Evolutionary conservation across 495 filamentous ascomycete genomes (phyloP).

Genomic region (Hypomontagnella monticulosa): DNA sequence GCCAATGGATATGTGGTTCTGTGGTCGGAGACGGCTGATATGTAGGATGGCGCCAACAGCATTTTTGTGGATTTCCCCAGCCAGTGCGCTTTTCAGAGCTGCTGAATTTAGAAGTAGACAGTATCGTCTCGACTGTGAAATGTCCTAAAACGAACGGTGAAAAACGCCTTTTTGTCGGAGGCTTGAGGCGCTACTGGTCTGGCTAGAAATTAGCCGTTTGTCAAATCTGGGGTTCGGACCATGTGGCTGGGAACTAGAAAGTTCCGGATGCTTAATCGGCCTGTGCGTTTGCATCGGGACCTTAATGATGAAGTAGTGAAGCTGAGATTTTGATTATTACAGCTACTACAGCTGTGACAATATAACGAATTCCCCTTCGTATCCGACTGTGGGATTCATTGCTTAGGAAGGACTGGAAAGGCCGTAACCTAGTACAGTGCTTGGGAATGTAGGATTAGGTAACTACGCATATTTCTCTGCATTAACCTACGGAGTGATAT

Average conservation of each 20-base stretch:
- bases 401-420: too few species aligned
- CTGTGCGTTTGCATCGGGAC: slow-evolving; percentile 35
- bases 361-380: background rate
- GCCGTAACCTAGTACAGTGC: too few species aligned
- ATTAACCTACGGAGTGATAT: background rate
- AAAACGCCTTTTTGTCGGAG: slow-evolving; percentile 29
- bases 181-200: slow-evolving; percentile 22
- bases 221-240: slow-evolving; percentile 41
- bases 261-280: slow-evolving; percentile 34
- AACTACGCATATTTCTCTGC: background rate
- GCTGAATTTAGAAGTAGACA: slow-evolving; percentile 21
- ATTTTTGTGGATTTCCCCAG: background rate
- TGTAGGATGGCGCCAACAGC: slow-evolving; percentile 11
- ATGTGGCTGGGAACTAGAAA: slow-evolving; percentile 37
- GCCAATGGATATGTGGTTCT: slow-evolving; percentile 4
- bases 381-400: too few species aligned
- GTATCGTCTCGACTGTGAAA: background rate
- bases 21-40: slow-evolving; percentile 9
- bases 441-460: too few species aligned
- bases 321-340: background rate
- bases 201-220: slow-evolving; percentile 42
- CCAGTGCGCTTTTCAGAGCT: slow-evolving; percentile 5
- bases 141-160: slow-evolving; percentile 11
- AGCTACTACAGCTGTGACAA: background rate
- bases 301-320: background rate